These are phyloP conservation scores for Pisolithus sp. DNA, from an alignment of 768 basidiomycete genomes.

Conservation along the genomic window DNA sequence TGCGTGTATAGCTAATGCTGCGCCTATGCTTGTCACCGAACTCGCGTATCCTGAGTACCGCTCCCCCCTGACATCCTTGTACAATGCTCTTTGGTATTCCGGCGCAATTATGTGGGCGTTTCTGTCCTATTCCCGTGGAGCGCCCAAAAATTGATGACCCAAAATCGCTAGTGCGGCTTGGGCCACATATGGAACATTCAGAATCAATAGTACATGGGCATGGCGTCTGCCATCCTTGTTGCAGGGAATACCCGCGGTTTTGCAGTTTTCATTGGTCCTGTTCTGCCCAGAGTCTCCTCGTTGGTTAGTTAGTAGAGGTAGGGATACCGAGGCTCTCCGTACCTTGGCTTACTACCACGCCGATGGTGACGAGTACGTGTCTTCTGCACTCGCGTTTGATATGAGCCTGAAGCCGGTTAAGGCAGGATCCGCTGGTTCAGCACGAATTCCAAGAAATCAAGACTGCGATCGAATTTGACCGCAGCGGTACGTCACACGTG, in stretches of 20 bases:
- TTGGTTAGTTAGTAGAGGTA: constrained; percentile 74
- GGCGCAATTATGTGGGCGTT: constrained; percentile 64
- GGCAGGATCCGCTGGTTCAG: constrained; percentile 58
- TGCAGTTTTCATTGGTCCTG: constrained; percentile 60
- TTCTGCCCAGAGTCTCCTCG: constrained; percentile 81
- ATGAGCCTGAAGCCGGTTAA: constrained; percentile 10
- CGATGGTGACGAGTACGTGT: constrained; percentile 53
- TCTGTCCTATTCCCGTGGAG: neutral
- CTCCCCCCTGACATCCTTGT: constrained; percentile 67
- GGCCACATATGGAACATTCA: constrained; percentile 78
- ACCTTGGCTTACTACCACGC: constrained; percentile 81
- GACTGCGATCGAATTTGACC: constrained; percentile 66
- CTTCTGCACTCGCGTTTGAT: neutral
- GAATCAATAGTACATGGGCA: constrained; percentile 59
- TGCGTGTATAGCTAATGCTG: constrained; percentile 48
- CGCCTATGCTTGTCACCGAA: constrained; percentile 81
- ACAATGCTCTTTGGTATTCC: constrained; percentile 84
- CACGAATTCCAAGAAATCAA: constrained; percentile 81
- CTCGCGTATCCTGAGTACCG: constrained; percentile 82
- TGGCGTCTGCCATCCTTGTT: constrained; percentile 80
- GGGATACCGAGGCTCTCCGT: constrained; percentile 59
- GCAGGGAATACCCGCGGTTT: constrained; percentile 61
- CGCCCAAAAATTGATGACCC: neutral
- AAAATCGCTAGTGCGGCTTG: constrained; percentile 55
- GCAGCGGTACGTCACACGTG: constrained; percentile 23